phyloP scores from a whole-genome alignment of 2,329 filamentous ascomycete genomes.

The Didymellaceae sp. region DNA sequence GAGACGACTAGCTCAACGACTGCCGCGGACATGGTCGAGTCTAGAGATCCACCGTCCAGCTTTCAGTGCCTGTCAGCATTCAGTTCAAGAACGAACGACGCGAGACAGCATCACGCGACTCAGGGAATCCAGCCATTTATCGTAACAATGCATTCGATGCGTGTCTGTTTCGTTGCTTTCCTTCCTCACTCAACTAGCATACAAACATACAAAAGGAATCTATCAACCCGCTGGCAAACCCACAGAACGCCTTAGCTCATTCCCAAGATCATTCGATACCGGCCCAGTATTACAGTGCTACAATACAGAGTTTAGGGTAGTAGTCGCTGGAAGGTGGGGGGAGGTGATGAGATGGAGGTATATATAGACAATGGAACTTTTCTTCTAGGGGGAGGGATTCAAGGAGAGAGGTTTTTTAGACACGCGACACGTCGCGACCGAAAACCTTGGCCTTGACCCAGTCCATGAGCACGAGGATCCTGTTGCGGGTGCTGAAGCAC shows the following conservation, averaged over 20 bases:
- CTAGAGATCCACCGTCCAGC: too few relatives aligned
- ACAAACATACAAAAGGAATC: constrained; percentile 13
- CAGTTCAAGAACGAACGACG: too few relatives aligned
- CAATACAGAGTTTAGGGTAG: constrained; percentile 9
- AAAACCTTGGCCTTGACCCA: constrained; percentile 98
- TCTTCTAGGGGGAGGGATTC: background rate
- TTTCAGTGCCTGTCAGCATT: background rate
- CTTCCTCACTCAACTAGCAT: background rate
- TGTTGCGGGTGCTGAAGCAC: constrained; percentile 99
- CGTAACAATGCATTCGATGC: constrained; percentile 6
- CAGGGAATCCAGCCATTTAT: background rate
- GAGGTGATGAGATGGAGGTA: constrained; percentile 3
- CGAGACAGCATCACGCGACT: too few relatives aligned
- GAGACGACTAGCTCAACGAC: background rate
- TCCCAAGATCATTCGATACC: constrained; percentile 12
- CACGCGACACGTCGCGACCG: constrained; percentile 89
- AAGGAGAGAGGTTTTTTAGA: constrained; percentile 51
- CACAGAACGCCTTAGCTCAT: constrained; percentile 15
- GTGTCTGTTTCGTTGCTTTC: background rate
- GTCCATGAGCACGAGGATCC: constrained; percentile 88
- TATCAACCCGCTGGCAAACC: constrained; percentile 14
- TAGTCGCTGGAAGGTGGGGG: constrained; percentile 6
- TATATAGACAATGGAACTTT: constrained; percentile 19
- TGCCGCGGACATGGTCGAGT: background rate
- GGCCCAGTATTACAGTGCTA: constrained; percentile 18